Evolutionary conservation across 1,284 basidiomycete genomes (phyloP), one percentile per base, ranked within the genome.

Genomic region (Ceratobasidium sp.): DNA sequence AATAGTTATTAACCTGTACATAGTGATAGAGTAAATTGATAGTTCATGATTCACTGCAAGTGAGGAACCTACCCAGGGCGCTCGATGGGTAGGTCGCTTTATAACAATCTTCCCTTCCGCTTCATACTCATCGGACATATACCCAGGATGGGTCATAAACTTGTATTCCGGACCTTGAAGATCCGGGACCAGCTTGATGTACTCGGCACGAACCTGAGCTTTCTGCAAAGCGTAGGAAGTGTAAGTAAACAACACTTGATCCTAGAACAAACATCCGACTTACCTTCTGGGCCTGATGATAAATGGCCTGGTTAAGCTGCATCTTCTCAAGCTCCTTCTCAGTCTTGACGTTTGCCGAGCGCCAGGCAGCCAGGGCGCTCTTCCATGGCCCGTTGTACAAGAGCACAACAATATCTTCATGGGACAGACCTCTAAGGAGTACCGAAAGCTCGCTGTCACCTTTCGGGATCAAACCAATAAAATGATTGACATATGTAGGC

Each of bases 101-200:
- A 53, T 31, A 17, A 51, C 8, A 17, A 35, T 17, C 26, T 20
- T 20, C 45, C 65, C 65, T 11, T 31, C 65, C 23, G 17, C 47
- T 26, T 67, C 65, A 45, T 67, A 23, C 13, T 67, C 65, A 8
- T 67, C 45, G 10, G 65, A 67, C 65, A 67, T 35, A 37, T 67
- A 67, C 4, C 47, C 47, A 28, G 17, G 4, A 23, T 47, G 45
- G 17, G 23, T 15, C 13, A 67, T 45, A 31, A 49, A 67, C 10
- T 49, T 47, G 26, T 23, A 67, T 8, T 28, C 10, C 17, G 42
- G 65, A 28, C 65, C 47, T 67, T 51, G 65, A 4, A 67, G 47
- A 3, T 45, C n/a, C 2, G 47, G 26, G 28, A 67, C 42, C 20
- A 15, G 13, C 47, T 47, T 51, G 5, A 51, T 31, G n/a, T 51